Evolutionary conservation across 495 filamentous ascomycete species (phyloP), one percentile per base, ranked within the genome.

Genomic region (Aspergillus mulundensis): DNA sequence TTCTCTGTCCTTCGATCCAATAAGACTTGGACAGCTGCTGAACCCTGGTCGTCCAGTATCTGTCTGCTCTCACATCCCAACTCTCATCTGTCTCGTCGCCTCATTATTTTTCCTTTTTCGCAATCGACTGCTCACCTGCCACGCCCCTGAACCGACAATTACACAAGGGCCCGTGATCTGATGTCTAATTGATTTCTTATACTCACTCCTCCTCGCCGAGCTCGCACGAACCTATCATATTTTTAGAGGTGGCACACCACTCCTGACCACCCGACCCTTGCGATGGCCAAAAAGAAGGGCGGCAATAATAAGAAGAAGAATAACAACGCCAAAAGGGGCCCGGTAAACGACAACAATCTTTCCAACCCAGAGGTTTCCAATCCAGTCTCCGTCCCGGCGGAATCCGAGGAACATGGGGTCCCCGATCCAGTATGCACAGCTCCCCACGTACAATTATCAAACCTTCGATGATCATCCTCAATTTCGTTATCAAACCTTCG

Each of bases 361-460:
- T 60, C 66, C 53, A 64, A 61, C 25, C 61, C 62, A 25, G 63
- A 71, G 48, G 44, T 55, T 21, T 40, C 54, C 44, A 62, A 67
- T 23, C 50, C 62, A 46, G 58, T 63, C 53, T 49, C 59, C 40
- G 69, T 70, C 43, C 53, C 65, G 61, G 65, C 64, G 58, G 65
- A 60, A 63, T 58, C 60, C 50, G 61, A 50, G 48, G 64, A 73
- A 66, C 64, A 75, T 76, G 71, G 61, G 43, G 41, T n/a, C 42
- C 32, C 57, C 68, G 42, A 65, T 62, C 66, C 61, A 73, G 72
- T 79, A 79, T 70, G 76, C 75, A 64, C 23, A 67, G 39, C 50
- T 76, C 64, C 69, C 75, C 57, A 53, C 54, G 42, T 77, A 65
- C 65, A 28, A 69, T 42, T 77, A 77, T 63, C 69, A 75, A 53